These are phyloP conservation scores for Sclerotinia subarctica DNA, from an alignment of 2,329 filamentous ascomycete species.

Conservation along the genomic window DNA sequence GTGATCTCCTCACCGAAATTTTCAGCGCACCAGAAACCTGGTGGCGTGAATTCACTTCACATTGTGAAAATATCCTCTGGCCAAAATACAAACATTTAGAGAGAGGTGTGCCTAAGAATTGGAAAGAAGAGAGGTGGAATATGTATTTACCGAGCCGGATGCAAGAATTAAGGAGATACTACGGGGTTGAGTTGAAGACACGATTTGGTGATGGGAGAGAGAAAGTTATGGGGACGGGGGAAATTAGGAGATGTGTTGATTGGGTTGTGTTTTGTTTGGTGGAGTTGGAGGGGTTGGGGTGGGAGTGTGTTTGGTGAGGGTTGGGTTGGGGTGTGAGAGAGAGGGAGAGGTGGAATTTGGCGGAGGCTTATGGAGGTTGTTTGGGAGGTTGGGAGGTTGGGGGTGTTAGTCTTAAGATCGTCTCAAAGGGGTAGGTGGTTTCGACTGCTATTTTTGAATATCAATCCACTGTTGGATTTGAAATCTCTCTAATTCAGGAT, in stretches of 20 bases:
- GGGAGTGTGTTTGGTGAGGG: background rate
- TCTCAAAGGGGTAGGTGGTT: background rate
- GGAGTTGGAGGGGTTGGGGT: background rate
- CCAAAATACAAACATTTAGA: background rate
- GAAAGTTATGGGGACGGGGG: no score
- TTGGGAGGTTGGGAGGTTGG: no score
- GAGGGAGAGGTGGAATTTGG: background rate
- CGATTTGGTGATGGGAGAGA: background rate
- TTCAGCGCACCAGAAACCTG: background rate
- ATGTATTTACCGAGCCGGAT: background rate
- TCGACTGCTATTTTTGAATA: background rate
- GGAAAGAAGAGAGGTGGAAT: background rate
- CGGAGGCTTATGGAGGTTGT: no score
- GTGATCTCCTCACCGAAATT: background rate
- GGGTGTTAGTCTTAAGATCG: background rate
- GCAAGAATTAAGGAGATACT: background rate
- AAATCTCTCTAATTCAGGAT: background rate
- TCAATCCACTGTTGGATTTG: background rate
- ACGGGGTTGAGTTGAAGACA: background rate
- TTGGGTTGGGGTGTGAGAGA: background rate
- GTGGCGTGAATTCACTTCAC: background rate
- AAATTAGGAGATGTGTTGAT: background rate
- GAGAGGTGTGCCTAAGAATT: background rate
- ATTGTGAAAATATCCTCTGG: background rate
- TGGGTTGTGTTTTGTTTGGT: background rate